Evolutionary conservation across 768 basidiomycete species (phyloP).

Genomic region (Phaeotremella fagi): DNA sequence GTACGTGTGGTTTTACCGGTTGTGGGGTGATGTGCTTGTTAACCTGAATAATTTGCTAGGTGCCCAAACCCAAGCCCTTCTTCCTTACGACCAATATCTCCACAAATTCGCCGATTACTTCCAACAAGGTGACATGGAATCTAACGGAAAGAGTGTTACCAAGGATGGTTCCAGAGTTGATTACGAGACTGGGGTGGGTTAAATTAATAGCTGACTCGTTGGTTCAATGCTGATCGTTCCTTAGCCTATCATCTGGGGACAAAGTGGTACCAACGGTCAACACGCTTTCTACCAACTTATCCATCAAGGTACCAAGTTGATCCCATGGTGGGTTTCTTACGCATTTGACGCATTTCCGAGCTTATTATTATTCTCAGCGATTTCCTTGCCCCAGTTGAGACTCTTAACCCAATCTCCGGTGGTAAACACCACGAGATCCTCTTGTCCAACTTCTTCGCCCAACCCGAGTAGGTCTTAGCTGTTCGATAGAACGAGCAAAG

Average conservation of each 20-base stretch:
- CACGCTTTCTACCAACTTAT: constrained; percentile 98
- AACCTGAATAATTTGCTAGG: constrained; percentile 50
- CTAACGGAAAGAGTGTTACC: constrained; percentile 94
- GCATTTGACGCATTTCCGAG: neutral
- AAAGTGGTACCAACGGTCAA: constrained; percentile 95
- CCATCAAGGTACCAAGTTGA: constrained; percentile 51
- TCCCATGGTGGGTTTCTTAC: constrained; percentile 39
- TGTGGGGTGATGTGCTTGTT: neutral
- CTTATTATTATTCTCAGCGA: constrained; percentile 47
- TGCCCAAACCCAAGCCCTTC: constrained; percentile 86
- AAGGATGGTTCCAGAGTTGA: constrained; percentile 86
- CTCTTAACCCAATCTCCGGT: constrained; percentile 66
- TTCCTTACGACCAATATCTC: constrained; percentile 98
- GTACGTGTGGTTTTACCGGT: constrained; percentile 33
- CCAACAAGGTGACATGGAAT: constrained; percentile 99
- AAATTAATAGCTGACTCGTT: neutral
- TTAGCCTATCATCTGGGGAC: constrained; percentile 98
- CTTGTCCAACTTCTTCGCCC: constrained; percentile 96
- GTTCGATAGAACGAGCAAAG: neutral
- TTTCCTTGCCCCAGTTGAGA: constrained; percentile 46
- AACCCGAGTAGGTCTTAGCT: constrained; percentile 67
- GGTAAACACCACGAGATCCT: constrained; percentile 97
- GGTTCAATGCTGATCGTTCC: neutral
- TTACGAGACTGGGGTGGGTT: constrained; percentile 89
- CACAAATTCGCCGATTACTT: constrained; percentile 99